Percentiles rank a stretch among this genome's conserved stretches.
Evolutionary conservation across 352 stramenopile species (phyloP).

Genomic region (Pythium monospermum): DNA sequence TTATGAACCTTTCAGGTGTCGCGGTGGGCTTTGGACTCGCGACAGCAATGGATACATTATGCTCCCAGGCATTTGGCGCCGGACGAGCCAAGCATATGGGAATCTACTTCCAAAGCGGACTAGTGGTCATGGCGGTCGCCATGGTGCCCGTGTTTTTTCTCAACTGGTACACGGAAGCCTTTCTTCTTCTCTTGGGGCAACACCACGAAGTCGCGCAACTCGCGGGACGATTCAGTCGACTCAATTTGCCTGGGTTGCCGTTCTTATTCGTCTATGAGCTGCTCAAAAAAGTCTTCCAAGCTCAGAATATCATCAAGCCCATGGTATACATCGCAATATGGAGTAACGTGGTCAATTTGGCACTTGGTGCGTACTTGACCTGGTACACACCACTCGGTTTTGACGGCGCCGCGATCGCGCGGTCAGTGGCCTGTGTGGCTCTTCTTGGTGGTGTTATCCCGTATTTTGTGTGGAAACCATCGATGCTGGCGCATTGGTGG

Average conservation of each 20-base stretch:
- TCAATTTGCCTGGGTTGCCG: conserved; percentile 66
- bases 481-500: conserved; percentile 47
- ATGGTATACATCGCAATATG: conserved; percentile 79
- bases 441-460: conserved; percentile 54
- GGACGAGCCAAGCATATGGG: conserved; percentile 66
- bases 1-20: conserved; percentile 80
- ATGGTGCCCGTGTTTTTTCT: conserved; percentile 61
- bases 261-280: conserved; percentile 85
- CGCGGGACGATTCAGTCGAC: conserved; percentile 65
- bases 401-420: conserved; percentile 72
- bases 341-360: conserved; percentile 75
- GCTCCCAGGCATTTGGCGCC: conserved; percentile 77
- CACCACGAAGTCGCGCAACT: conserved; percentile 47
- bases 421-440: conserved; percentile 47
- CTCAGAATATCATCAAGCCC: conserved; percentile 79
- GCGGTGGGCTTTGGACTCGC: conserved; percentile 72
- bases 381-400: conserved; percentile 78
- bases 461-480: conserved; percentile 55
- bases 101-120: conserved; percentile 77
- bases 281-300: conserved; percentile 80
- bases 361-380: conserved; percentile 68
- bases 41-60: conserved; percentile 87
- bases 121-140: conserved; percentile 55
- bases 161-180: conserved; percentile 66
- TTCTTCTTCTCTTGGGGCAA: conserved; percentile 68